Evolutionary conservation across 768 basidiomycete species (phyloP), one percentile per base, ranked within the genome.

Genomic region (Serendipita sp.): DNA sequence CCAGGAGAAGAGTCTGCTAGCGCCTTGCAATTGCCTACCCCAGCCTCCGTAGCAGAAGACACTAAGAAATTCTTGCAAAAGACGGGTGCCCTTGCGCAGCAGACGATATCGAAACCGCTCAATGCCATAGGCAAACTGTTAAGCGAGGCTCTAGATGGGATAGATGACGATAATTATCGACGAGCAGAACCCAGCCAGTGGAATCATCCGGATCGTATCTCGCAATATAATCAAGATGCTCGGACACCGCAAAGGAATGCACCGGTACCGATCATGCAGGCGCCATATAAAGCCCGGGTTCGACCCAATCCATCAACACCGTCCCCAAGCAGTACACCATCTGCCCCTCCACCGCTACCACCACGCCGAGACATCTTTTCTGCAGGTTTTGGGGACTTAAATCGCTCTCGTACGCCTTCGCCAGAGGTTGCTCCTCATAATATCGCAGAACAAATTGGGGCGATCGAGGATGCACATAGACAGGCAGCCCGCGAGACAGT

Each of bases 1-100:
- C 81, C 82, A 8, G 93, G 93, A 36, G 92, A 95, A 75, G 93
- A 95, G 72, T 88, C 92, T 3, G 93, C 93, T 0, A 80, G 85
- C 68, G 86, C 84, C 0, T 80, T 95, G 8, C 75, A 88, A 0
- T 75, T 91, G 6, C 79, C 83, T 3, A 76, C 81, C 8, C 79
- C 73, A 2, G 68, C 72, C 1, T 68, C 86, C 0, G 74, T 78
- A 40, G 72, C 78, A 6, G 83, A 88, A 62, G 91, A 94, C 69
- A 92, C 91, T 0, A 83, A 82, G 44, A 80, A 86, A 27, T 80
- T 95, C 34, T 78, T 95, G 48, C 92, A 92, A 73, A 88, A 87
- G 72, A 95, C 93, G 0, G 91, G 92, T 5, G 89, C 92, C 71
- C 63, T 72, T 31, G 73, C 72, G 6, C 68, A 70, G 34, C 73